A percentile compares a stretch with the other conserved stretches of the same genome.
phyloP scores from a whole-genome alignment of 768 basidiomycete species.

The Boletus sp. region DNA sequence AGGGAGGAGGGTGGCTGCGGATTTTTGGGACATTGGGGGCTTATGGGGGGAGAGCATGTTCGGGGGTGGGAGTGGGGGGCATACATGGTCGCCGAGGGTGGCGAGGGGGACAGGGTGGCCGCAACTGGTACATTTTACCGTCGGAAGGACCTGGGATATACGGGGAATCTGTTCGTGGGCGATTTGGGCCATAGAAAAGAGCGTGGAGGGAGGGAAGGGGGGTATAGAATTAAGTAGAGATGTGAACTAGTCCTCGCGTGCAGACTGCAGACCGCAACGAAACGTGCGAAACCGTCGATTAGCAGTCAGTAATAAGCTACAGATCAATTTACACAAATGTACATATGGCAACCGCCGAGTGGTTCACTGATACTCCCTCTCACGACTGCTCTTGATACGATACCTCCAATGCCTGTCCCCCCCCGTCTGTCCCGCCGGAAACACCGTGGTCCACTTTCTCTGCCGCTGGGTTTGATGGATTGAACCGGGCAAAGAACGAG shows the following conservation, averaged over 20 bases:
- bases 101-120: constrained; percentile 63
- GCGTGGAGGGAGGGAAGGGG: constrained; percentile 6
- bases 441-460: constrained; percentile 2
- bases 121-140: constrained; percentile 85
- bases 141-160: constrained; percentile 68
- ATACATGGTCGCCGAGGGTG: constrained; percentile 77
- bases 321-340: constrained; percentile 13
- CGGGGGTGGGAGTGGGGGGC: constrained; percentile 50
- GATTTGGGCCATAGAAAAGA: constrained; percentile 28
- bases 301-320: constrained; percentile 5
- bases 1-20: constrained; percentile 46
- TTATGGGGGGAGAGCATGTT: constrained; percentile 32
- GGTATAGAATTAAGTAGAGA: constrained; percentile 26
- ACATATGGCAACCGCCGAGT: constrained; percentile 8
- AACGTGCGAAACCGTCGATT: constrained; percentile 7
- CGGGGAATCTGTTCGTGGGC: constrained; percentile 20
- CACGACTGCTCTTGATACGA: not conserved
- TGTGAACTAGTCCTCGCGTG: constrained; percentile 7
- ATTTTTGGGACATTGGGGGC: constrained; percentile 36
- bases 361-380: not conserved
- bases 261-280: not conserved
- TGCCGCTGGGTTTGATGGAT: constrained; percentile 7
- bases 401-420: not conserved
- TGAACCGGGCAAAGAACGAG: constrained; percentile 68
- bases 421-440: not conserved